Evolutionary conservation across 371 early-diverging fungal species (phyloP), one percentile per base, ranked within the genome.

Genomic region (Apophysomyces variabilis): DNA sequence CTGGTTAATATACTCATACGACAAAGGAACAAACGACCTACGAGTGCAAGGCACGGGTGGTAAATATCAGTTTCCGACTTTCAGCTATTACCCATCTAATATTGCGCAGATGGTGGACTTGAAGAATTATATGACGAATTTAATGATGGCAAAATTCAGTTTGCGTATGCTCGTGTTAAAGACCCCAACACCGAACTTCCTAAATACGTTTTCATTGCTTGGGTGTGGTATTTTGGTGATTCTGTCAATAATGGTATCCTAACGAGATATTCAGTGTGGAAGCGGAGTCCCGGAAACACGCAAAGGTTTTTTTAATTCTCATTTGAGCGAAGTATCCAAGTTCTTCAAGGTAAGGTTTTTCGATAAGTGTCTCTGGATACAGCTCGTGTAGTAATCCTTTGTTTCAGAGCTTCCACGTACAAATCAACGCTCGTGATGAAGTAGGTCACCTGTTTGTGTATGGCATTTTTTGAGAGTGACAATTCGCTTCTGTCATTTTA

Each of bases 41-140:
- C 89, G 90, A 64, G 91, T 95, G 36, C 81, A 87, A 61, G 89
- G 69, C 9, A 83, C 84, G 5, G 93, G 93, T 43, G 86, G 90
- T 89, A 79, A 66, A 61, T 16, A 61, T 54, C 11, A 8, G 16
- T 12, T 39, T 36, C 16, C 43, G 44, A 36, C 59, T 32, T 38
- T 38, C 7, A 8, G 12, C 37, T 21, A 1, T 43, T 32, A 39
- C 60, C 66, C 41, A 13, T 7, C 41, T 36, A n/a, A 41, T n/a
- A 14, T 64, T 39, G 59, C 62, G 18, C 64, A 83, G 89, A 83
- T 69, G 95, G 87, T 43, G 95, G 91, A 1, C 86, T 96, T 4
- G 94, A 94, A 35, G 96, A 94, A 60, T 85, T 97, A 9, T 72
- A 74, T n/a, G 97, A 97, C 1, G 96, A 95, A 72, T 96, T 96